Base-by-base conservation (phyloP, 306 rosid species). In the Abrus precatorius region DNA sequence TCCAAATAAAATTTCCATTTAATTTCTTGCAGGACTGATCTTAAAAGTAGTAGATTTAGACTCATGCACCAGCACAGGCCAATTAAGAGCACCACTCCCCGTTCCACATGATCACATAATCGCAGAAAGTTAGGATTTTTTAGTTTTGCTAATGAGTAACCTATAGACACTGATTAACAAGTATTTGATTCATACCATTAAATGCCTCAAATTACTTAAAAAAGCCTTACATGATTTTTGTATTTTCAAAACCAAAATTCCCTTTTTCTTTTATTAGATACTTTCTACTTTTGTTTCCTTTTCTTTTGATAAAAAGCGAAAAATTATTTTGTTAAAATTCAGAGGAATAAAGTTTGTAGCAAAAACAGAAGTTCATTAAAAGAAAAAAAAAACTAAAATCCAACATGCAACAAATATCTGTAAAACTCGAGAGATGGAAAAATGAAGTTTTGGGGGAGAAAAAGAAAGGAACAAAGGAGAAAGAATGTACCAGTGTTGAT, bases 401-500 rank as follows among this genome's bases (percentile, higher is more conserved):
- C 13, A 32, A 14, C 43, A 64, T 54, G 56, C 72, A 74, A 69
- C 44, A 44, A 81, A 69, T 74, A 69, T 54, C 41, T 54, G 64
- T 32, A 56, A 79, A 80, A 33, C 63, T 36, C 61, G 69, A 56
- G 49, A 48, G 67, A 81, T 53, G 43, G 54, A 9, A 71, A 69
- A 38, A 20, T 9, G 20, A 30, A 66, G 62, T 34, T 20, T 9
- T 34, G 13, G 0, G 7, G 12, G 1, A 2, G 11, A 30, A 1
- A 44, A 8, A 49, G 40, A 12, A 28, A 59, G 7, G 7, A 29
- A 7, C 6, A 7, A 20, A 7, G 60, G 62, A 55, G 41, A 69
- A 38, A 76, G 49, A 69, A 47, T 7, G 30, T 64, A 88, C 89
- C 84, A 80, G 82, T 13, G 82, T 77, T 8, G 84, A 60, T 63